Conservation (phyloP, 2,329 filamentous ascomycete species). For the Aspergillus sp. region DNA sequence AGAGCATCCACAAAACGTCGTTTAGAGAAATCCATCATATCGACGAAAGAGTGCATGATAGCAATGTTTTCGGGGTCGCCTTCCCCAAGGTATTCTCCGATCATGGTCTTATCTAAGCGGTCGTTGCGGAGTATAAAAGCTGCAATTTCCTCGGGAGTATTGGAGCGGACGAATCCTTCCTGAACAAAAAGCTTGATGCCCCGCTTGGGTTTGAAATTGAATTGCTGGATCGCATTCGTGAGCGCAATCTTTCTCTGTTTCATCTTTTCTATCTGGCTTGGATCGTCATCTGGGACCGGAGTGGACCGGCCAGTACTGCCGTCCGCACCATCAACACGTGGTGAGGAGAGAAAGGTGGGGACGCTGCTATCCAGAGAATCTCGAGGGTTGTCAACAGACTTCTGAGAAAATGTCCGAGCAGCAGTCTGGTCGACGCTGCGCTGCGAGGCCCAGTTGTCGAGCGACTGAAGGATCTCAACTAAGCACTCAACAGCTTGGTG, state of each 20-base stretch:
- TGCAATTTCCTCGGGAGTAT: slow-evolving; percentile 80
- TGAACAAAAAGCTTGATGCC: slow-evolving; percentile 83
- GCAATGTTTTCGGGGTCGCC: slow-evolving; percentile 92
- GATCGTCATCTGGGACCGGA: slow-evolving; percentile 81
- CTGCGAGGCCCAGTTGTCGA: slow-evolving; percentile 91
- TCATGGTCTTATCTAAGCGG: slow-evolving; percentile 83
- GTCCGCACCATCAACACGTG: slow-evolving; percentile 59
- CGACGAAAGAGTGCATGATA: slow-evolving; percentile 98
- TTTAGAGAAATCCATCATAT: slow-evolving; percentile 90
- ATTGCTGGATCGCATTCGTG: slow-evolving; percentile 83
- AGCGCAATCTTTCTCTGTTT: slow-evolving; percentile 93
- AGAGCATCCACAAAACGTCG: slow-evolving; percentile 91
- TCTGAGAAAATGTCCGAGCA: slow-evolving; percentile 50
- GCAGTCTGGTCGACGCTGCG: slow-evolving; percentile 59
- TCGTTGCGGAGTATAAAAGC: slow-evolving; percentile 81
- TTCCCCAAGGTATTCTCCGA: slow-evolving; percentile 94
- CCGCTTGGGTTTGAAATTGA: slow-evolving; percentile 97
- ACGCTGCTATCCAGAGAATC: slow-evolving; percentile 74
- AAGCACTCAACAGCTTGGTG: slow-evolving; percentile 85
- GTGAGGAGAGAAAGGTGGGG: slow-evolving; percentile 60
- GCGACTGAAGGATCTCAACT: slow-evolving; percentile 83
- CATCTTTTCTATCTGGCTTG: slow-evolving; percentile 88
- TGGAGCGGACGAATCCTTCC: slow-evolving; percentile 84
- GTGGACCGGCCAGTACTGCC: slow-evolving; percentile 66
- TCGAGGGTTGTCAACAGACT: slow-evolving; percentile 64